Evolutionary conservation across 2,329 filamentous ascomycete species (phyloP), one percentile per base, ranked within the genome.

Genomic region (Penicillium sclerotiorum): DNA sequence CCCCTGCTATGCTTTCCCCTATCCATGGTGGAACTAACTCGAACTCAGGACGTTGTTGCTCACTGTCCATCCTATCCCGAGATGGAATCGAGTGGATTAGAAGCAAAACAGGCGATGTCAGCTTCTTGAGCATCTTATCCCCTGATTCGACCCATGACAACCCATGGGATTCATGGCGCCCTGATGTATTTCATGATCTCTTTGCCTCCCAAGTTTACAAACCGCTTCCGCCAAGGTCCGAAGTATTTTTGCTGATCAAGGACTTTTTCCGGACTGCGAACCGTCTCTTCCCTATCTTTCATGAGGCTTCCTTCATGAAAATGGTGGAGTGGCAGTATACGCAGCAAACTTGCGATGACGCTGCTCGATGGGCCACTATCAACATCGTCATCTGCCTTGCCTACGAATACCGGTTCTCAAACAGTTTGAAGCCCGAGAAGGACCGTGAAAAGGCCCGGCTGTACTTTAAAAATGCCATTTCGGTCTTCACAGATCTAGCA

Each of bases 221-320:
- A 47, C 85, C 85, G 15, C 72, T 96, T 18, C 93, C 93, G 2
- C 78, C 88, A 1, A 93, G 94, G 70, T 78, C 84, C n/a, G 91
- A 96, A 72, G 90, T 91, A 0, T 75, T 95, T 53, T 91, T 89
- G 4, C 75, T 96, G 32, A 80, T 96, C 45, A 89, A 88, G 67
- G 92, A 96, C 70, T 97, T 87, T 64, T 97, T 97, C 60, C 88
- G 92, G 62, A 96, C 95, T 69, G 95, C 96, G 77, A 97, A 97
- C 75, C 91, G 89, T 80, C 92, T 96, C 80, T 96, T 96, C 65
- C 93, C 93, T 2, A 79, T 97, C 4, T 97, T 95, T 65, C 92
- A 96, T 70, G 90, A 96, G 67, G 89, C 90, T 0, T 95, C 92
- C 0, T 97, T 97, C 64, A 96, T 96, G 90, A 89, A 94, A 64